phyloP scores from a whole-genome alignment of 352 stramenopile species.

The Phytophthora lateralis region DNA sequence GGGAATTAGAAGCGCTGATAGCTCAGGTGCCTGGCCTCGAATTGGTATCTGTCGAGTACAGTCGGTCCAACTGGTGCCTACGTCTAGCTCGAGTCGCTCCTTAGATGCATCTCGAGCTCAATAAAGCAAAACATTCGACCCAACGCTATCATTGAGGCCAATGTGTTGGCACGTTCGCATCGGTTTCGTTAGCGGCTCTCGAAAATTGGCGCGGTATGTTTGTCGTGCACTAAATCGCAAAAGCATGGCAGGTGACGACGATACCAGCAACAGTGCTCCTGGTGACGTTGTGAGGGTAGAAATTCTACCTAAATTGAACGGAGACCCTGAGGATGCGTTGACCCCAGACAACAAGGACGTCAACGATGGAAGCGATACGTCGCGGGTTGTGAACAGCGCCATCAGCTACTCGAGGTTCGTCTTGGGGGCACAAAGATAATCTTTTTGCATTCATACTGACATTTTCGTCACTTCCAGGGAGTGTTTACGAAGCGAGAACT shows the following conservation, averaged over 20 bases:
- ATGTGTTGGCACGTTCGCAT: neutral
- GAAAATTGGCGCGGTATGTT: neutral
- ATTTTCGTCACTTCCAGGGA: conserved; percentile 27
- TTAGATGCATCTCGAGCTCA: neutral
- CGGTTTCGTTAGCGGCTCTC: conserved; percentile 13
- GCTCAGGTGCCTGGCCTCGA: conserved; percentile 57
- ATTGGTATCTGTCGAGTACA: conserved; percentile 70
- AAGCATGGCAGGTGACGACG: neutral
- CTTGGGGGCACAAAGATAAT: neutral
- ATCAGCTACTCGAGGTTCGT: conserved; percentile 31
- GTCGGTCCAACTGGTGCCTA: conserved; percentile 83
- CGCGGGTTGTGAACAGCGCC: conserved; percentile 25
- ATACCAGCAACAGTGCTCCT: neutral
- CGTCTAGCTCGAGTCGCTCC: conserved; percentile 40
- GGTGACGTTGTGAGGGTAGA: neutral
- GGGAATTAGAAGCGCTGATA: conserved; percentile 74
- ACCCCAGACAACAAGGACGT: neutral
- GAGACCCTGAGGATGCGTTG: neutral
- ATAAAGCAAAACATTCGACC: neutral
- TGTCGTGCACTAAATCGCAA: neutral
- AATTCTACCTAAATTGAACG: neutral
- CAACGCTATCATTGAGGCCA: neutral
- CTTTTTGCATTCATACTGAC: neutral
- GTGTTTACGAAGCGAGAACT: conserved; percentile 50
- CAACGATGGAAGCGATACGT: conserved; percentile 21